Base-by-base conservation (phyloP, 164 flowering plant genomes). In the Pachysandra terminalis region DNA sequence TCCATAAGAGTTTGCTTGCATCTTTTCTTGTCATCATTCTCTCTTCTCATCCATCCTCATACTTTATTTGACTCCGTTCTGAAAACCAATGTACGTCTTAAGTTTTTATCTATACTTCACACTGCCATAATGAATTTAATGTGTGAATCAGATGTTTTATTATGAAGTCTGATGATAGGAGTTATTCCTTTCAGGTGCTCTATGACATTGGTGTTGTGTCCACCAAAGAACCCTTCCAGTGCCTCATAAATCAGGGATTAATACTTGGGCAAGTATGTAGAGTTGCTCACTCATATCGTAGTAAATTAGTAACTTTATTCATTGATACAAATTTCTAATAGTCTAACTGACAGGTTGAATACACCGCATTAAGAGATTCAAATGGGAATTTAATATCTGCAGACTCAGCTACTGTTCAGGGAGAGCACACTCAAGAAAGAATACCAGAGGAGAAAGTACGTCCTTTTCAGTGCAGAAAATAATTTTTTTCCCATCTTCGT, bases 221-320 rank as follows among this genome's bases (percentile, higher is more conserved):
- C 48, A 89, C 96, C 28, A 90, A 89, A 77, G 98, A 95, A 67
- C 98, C 98, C 40, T 95, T 95, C 80, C 87, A 95, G 69, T 95
- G 98, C 73, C 96, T 95, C 63, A 95, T 95, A 82, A 95, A 91
- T 78, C 98, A 95, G 78, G 98, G 98, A 68, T 82, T 95, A 60
- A 91, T 95, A 72, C 96, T 95, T 68, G 98, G 98, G 53, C 97
- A 91, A 76, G 97, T 94, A 79, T 81, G 90, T 81, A 25, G 54
- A 73, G 14, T 78, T 73, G 14, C 55, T 64, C 65, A 35, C 23
- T 17, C 21, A 24, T 55, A 28, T 16, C 48, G 26, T 52, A 14
- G 6, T 57, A 55, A n/a, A 65, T 72, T 27, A 1, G 21, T n/a
- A n/a, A n/a, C n/a, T n/a, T n/a, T n/a, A n/a, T 65, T 37, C 23